Percentiles rank a stretch among this genome's conserved stretches.
These are phyloP conservation scores for Cladosporium sp. DNA, from an alignment of 2,329 filamentous ascomycete genomes.

Conservation along the genomic window DNA sequence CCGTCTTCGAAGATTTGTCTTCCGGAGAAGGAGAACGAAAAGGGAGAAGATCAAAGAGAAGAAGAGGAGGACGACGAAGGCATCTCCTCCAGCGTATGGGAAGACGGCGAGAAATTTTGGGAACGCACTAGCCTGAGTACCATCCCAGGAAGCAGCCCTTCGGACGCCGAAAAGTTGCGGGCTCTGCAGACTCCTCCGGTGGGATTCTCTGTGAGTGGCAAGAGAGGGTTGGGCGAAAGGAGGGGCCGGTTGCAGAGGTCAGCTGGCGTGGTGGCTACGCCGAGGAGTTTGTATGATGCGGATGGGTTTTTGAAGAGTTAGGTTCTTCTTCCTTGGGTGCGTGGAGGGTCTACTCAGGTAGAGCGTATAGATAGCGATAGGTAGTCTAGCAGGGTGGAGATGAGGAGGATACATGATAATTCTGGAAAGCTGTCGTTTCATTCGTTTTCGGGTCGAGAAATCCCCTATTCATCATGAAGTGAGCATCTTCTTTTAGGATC, in stretches of 20 bases:
- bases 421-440: too few species aligned
- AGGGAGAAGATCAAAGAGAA: too few species aligned
- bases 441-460: too few species aligned
- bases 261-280: constrained; percentile 30
- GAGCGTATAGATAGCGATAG: too few species aligned
- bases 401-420: too few species aligned
- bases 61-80: constrained; percentile 25
- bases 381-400: not conserved
- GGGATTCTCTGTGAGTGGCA: not conserved
- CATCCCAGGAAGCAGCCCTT: constrained; percentile 5
- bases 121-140: constrained; percentile 2
- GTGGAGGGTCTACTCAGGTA: too few species aligned
- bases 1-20: too few species aligned
- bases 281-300: constrained; percentile 45
- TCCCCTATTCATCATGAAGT: too few species aligned
- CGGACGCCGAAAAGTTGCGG: constrained; percentile 5
- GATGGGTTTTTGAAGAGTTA: constrained; percentile 32
- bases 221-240: constrained; percentile 13
- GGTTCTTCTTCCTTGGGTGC: too few species aligned
- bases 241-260: constrained; percentile 4
- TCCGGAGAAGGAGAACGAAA: too few species aligned
- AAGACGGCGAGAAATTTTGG: constrained; percentile 33
- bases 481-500: too few species aligned
- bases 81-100: constrained; percentile 39
- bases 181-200: not conserved